Base-by-base conservation (phyloP, 2,329 filamentous ascomycete genomes). In the Xylariomycetidae sp. region DNA sequence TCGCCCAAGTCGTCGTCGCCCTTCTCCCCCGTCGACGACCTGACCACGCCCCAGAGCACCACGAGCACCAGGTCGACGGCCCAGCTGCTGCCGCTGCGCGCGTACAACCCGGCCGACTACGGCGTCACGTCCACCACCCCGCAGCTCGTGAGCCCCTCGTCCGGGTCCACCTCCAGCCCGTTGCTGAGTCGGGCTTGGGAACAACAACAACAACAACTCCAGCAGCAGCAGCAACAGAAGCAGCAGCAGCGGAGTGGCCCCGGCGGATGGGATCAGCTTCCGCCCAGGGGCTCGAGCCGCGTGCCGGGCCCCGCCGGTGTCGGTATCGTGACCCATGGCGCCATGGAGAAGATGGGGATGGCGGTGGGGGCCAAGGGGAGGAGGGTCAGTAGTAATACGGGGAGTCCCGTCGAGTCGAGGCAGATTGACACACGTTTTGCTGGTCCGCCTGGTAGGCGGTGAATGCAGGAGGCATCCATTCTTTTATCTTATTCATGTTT, bases 51-150 rank as follows among this genome's bases (percentile, higher is more conserved):
- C 2, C 40, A 40, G 17, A 57, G 53, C 41, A 51, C 53, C 3
- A 51, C 46, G n/a, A 56, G 53, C 38, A 53, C 46, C 4, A 46
- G 42, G 25, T 56, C 51, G 38, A 57, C 52, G 2, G 33, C 50
- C 1, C 50, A 55, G n/a, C 48, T 56, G n/a, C 33, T 56, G 14
- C 53, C 52, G 3, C 30, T 56, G n/a, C 47, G 45, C 6, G 44
- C 51, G 2, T 58, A 58, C 25, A 54, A 56, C 25, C 55, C 55
- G 4, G 49, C 51, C 15, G 54, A 58, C 16, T 57, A 55, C 31
- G 46, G 41, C 13, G 28, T 47, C 27, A 33, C 42, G 18, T 48
- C 45, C 15, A 33, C 42, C 17, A 48, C 45, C 15, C 45, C 47
- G 19, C 40, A 45, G 11, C 36, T 38, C 10, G 39, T 34, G 9